Conservation (phyloP, 2,329 filamentous ascomycete species). For the Thermoascus crustaceus region DNA sequence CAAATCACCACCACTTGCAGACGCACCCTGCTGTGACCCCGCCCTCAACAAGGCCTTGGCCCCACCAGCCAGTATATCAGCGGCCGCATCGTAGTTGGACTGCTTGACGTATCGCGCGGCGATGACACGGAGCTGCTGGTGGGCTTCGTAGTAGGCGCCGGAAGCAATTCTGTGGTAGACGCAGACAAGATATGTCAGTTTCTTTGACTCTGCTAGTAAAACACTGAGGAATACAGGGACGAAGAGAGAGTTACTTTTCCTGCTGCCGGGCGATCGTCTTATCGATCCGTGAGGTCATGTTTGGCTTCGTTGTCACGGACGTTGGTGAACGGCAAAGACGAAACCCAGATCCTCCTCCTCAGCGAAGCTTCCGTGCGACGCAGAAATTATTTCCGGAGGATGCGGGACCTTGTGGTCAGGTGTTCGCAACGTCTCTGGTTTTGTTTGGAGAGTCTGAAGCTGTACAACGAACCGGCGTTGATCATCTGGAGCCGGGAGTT, state of each 20-base stretch:
- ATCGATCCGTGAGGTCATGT: conserved; percentile 47
- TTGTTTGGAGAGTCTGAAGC: too few relatives aligned
- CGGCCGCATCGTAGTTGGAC: conserved; percentile 72
- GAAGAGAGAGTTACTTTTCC: conserved; percentile 50
- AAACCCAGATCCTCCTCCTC: too few relatives aligned
- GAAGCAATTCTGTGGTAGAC: conserved; percentile 70
- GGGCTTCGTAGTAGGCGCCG: conserved; percentile 94
- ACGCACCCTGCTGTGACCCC: conserved; percentile 69
- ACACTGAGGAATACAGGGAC: not conserved
- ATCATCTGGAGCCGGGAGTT: conserved; percentile 1
- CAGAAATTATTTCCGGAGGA: not conserved
- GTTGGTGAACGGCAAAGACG: too few relatives aligned
- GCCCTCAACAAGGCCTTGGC: conserved; percentile 65
- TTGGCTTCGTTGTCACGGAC: too few relatives aligned
- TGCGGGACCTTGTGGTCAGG: not conserved
- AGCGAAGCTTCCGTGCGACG: too few relatives aligned
- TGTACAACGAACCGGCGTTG: too few relatives aligned
- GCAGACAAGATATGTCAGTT: conserved; percentile 11
- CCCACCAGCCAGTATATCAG: conserved; percentile 78
- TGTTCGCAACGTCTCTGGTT: too few relatives aligned
- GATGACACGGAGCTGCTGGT: conserved; percentile 95
- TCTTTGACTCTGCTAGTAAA: conserved; percentile 8
- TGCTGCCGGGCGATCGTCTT: conserved; percentile 70
- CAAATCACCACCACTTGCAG: conserved; percentile 84
- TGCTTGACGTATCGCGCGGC: conserved; percentile 89